These are phyloP conservation scores for Aureobasidium mangrovei DNA, from an alignment of 2,329 filamentous ascomycete species.

Conservation along the genomic window DNA sequence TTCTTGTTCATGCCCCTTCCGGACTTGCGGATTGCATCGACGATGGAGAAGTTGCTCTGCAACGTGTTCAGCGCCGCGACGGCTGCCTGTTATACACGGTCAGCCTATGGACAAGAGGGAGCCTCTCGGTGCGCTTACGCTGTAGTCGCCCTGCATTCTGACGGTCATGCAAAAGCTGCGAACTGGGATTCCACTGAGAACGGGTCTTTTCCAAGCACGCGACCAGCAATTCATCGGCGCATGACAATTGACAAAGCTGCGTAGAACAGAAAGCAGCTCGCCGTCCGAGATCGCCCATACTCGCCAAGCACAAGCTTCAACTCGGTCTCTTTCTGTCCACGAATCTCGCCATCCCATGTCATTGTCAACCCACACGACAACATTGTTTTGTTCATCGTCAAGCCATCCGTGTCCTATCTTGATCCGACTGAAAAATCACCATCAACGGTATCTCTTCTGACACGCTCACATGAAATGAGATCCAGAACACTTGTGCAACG, in stretches of 20 bases:
- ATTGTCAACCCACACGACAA: too few relatives aligned
- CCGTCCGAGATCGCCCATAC: conserved; percentile 1
- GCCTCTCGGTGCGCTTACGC: conserved; percentile 15
- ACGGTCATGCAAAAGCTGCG: not conserved
- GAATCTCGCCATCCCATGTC: too few relatives aligned
- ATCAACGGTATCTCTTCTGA: too few relatives aligned
- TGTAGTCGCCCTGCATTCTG: conserved; percentile 15
- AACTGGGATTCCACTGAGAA: not conserved
- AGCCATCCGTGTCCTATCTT: too few relatives aligned
- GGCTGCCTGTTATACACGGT: conserved; percentile 45
- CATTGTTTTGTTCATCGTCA: too few relatives aligned
- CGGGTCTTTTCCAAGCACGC: not conserved
- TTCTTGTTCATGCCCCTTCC: conserved; percentile 63
- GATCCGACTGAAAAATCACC: too few relatives aligned
- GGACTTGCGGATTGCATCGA: conserved; percentile 69
- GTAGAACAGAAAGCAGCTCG: not conserved
- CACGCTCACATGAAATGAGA: too few relatives aligned
- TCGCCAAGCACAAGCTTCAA: not conserved
- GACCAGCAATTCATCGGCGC: conserved; percentile 10
- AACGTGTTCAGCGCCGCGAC: conserved; percentile 66
- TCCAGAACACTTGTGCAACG: not conserved
- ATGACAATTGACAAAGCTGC: not conserved
- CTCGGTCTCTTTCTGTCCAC: too few relatives aligned
- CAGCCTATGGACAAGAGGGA: not conserved
- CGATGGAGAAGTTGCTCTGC: conserved; percentile 67